Percentiles rank a stretch among this genome's conserved stretches.
Evolutionary conservation across 2,329 filamentous ascomycete species (phyloP).

Genomic region (Penicillium sp.): DNA sequence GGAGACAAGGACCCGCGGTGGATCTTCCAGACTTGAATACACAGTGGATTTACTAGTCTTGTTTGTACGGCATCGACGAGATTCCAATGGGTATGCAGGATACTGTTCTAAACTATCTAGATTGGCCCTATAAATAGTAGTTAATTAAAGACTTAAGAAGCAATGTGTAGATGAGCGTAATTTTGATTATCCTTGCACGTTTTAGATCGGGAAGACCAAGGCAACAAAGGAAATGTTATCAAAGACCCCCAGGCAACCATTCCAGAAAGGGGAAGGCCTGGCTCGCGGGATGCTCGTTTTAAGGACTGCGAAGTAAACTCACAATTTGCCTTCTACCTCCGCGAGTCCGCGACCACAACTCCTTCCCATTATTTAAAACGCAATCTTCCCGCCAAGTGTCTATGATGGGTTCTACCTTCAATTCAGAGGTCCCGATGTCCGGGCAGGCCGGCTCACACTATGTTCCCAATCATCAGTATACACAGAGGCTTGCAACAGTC

Average conservation of each 20-base stretch:
- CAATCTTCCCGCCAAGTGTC: not conserved
- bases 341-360: not conserved
- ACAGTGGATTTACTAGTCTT: not conserved
- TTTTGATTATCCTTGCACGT: not conserved
- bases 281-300: constrained; percentile 1
- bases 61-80: not conserved
- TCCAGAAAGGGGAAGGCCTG: constrained; percentile 10
- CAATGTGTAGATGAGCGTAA: no score
- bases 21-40: constrained; percentile 63
- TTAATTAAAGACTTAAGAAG: no score
- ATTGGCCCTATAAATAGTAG: constrained; percentile 1
- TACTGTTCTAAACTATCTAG: not conserved
- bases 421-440: constrained; percentile 33
- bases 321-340: not conserved
- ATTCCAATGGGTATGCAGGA: not conserved
- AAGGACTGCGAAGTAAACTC: not conserved
- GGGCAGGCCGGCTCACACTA: constrained; percentile 31
- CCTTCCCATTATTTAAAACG: not conserved
- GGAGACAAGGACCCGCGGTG: constrained; percentile 69
- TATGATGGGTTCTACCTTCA: constrained; percentile 7
- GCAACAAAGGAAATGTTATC: not conserved
- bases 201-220: not conserved
- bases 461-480: constrained; percentile 37
- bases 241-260: constrained; percentile 5
- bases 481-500: constrained; percentile 18